A percentile compares a stretch with the other conserved stretches of the same genome.
Evolutionary conservation across 805 yeast genomes (phyloP).

Genomic region (Yarrowia deformans): DNA sequence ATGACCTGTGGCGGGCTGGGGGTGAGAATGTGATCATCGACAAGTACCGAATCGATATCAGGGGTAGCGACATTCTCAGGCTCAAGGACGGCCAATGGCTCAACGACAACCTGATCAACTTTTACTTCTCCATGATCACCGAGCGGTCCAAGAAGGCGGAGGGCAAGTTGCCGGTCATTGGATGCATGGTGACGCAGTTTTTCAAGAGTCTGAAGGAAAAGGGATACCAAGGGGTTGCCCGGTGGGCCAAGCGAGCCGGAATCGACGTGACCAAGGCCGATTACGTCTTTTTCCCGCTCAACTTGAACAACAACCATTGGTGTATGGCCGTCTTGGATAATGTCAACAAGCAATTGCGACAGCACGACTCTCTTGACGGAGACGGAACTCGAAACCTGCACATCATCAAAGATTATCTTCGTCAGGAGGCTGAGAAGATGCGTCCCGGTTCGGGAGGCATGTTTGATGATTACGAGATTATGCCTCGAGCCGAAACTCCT

Average conservation of each 20-base stretch:
- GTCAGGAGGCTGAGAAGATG: constrained; percentile 67
- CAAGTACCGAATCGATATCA: constrained; percentile 61
- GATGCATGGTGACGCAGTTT: constrained; percentile 82
- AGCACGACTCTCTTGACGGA: constrained; percentile 76
- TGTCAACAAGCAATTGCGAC: constrained; percentile 62
- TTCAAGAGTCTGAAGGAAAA: constrained; percentile 69
- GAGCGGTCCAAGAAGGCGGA: constrained; percentile 51
- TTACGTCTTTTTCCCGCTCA: constrained; percentile 82
- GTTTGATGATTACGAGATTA: constrained; percentile 49
- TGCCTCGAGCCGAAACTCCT: constrained; percentile 61
- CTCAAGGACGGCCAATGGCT: constrained; percentile 79
- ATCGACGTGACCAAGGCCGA: constrained; percentile 69
- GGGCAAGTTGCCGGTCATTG: constrained; percentile 16
- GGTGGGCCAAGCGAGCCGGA: constrained; percentile 85
- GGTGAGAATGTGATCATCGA: constrained; percentile 39
- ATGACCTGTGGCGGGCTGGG: constrained; percentile 12
- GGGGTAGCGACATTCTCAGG: constrained; percentile 72
- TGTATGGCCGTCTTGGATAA: constrained; percentile 83
- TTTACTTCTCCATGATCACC: constrained; percentile 66
- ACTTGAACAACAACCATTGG: constrained; percentile 87
- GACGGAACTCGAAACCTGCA: constrained; percentile 54
- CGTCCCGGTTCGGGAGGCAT: constrained; percentile 51
- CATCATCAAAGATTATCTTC: constrained; percentile 66
- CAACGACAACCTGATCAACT: constrained; percentile 89
- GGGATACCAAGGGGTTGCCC: constrained; percentile 81